These are phyloP conservation scores for Typha latifolia DNA, from an alignment of 176 grass and related monocot species.

Conservation along the genomic window DNA sequence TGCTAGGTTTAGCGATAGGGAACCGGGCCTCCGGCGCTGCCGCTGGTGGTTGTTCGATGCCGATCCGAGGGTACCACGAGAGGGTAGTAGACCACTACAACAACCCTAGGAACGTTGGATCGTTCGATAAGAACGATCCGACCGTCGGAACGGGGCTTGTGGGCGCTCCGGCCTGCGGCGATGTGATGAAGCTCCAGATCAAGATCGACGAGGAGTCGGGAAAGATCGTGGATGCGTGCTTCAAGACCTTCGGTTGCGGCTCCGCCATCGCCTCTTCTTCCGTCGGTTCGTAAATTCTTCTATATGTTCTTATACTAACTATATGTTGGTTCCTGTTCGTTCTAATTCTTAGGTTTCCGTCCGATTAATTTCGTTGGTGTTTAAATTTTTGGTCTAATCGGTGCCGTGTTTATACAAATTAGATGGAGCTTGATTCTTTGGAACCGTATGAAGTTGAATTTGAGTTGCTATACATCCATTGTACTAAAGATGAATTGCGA, in stretches of 20 bases:
- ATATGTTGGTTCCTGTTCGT: no score
- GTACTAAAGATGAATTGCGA: no score
- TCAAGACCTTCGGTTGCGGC: conserved; percentile 98
- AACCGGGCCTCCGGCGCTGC: background rate
- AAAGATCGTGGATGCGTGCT: conserved; percentile 94
- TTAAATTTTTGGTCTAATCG: no score
- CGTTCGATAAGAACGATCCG: conserved; percentile 88
- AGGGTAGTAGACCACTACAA: conserved; percentile 97
- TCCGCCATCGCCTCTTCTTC: conserved; percentile 95
- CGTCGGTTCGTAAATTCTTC: conserved; percentile 36
- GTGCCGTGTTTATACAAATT: no score
- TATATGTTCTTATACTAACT: background rate
- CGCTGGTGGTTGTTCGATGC: conserved; percentile 8
- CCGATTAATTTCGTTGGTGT: no score
- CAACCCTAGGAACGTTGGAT: conserved; percentile 89
- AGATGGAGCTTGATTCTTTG: no score
- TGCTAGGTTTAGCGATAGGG: background rate
- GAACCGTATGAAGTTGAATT: no score
- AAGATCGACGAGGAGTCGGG: conserved; percentile 65
- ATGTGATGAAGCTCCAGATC: conserved; percentile 99
- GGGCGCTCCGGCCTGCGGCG: conserved; percentile 90
- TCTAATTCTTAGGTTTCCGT: background rate
- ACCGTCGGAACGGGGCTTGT: conserved; percentile 86
- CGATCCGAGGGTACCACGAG: conserved; percentile 71
- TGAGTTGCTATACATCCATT: no score